Conservation (phyloP, 768 basidiomycete genomes). For the Suillus spraguei region DNA sequence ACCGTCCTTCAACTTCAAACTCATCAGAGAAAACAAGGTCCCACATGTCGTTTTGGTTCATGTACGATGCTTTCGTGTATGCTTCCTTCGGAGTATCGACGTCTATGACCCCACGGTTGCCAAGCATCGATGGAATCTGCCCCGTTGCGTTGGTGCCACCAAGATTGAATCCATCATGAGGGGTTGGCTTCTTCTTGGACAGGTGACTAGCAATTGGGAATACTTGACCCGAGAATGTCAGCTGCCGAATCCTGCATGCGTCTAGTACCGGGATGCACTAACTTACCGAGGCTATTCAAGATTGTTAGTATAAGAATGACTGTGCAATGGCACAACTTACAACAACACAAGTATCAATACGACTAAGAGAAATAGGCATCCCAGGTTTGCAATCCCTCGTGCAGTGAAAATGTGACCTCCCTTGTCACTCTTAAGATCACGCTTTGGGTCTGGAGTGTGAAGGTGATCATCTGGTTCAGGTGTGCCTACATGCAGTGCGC, state of each 20-base stretch:
- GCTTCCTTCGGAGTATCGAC: constrained; percentile 51
- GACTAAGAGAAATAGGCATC: constrained; percentile 63
- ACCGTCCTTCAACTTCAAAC: constrained; percentile 72
- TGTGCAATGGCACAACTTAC: constrained; percentile 39
- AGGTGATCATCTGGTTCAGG: constrained; percentile 66
- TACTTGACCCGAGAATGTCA: constrained; percentile 25
- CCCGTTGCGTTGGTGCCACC: constrained; percentile 78
- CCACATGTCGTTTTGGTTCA: constrained; percentile 32
- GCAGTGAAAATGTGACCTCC: constrained; percentile 61
- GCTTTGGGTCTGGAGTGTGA: constrained; percentile 62
- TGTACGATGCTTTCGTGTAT: constrained; percentile 44
- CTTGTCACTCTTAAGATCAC: constrained; percentile 54
- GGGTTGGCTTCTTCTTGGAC: constrained; percentile 38
- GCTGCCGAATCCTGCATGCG: not conserved
- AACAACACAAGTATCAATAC: constrained; percentile 52
- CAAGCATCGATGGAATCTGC: constrained; percentile 51
- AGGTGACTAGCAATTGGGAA: constrained; percentile 55
- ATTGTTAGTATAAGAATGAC: not conserved
- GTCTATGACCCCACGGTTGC: constrained; percentile 55
- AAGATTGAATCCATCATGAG: constrained; percentile 65
- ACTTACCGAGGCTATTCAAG: constrained; percentile 15
- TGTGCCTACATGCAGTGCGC: constrained; percentile 41
- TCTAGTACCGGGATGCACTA: not conserved
- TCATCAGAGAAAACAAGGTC: constrained; percentile 80
- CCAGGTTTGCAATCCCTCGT: constrained; percentile 67